Evolutionary conservation across 2,329 filamentous ascomycete species (phyloP), one percentile per base, ranked within the genome.

Genomic region (Blumeriella jaapii): DNA sequence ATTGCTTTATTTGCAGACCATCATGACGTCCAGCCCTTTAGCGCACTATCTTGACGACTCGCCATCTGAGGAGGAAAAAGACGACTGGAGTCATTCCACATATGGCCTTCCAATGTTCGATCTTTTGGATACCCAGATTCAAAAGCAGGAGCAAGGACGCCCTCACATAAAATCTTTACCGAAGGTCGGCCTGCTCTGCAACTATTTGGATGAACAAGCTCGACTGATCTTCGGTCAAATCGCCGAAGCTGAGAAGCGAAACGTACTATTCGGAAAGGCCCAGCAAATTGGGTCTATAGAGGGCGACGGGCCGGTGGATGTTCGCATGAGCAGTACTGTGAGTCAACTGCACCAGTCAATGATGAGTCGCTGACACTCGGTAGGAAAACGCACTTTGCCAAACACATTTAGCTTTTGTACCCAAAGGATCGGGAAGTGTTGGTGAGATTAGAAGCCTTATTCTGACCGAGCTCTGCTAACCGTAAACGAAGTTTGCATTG

Each of bases 1-100:
- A 1, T 58, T 94, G 6, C 68, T 73, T 1, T 95, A 95, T 53
- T 81, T 96, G 23, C 70, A 80, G 46, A 70, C 71, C 17, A 77
- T 78, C 22, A 64, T 93, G 45, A 69, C 65, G 1, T 65, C 66
- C 20, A 86, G 78, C 47, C 76, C 75, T 4, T 60, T 93, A 3
- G 64, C 67, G 14, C 56, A 68, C 6, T 84, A 74, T 49, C 70
- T 83, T 31, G 59, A 61, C 36, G 64, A 65, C 4, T 57, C 69
- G 6, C 54, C 59, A 24, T 53, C 61, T 17, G 67, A 68, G n/a
- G 69, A 69, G 26, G 68, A 68, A 46, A 62, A 64, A 31, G 61
- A 54, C 13, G 63, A 64, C 36, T 63, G 61, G 55, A 51, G 58
- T 4, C 52, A 61, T 25, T 57, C 63, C 7, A 65, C 67, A 20